These are phyloP conservation scores for Pythium biforme DNA, from an alignment of 352 stramenopile species.

Conservation along the genomic window DNA sequence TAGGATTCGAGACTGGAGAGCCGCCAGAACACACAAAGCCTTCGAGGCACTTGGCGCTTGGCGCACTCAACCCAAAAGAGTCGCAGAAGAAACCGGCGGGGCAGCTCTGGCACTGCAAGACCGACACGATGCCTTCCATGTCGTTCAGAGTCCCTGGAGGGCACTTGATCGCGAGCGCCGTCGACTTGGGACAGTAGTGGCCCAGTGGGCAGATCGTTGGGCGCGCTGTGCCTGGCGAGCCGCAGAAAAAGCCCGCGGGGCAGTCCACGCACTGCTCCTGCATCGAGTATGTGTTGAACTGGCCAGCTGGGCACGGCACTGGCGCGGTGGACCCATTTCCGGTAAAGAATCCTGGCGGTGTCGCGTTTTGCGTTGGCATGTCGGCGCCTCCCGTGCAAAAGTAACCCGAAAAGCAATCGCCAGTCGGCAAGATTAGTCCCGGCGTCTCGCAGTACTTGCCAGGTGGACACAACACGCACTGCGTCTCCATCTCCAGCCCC, in stretches of 20 bases:
- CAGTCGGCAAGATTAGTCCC: slow-evolving; percentile 65
- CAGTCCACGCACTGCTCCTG: slow-evolving; percentile 65
- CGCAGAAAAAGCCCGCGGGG: slow-evolving; percentile 71
- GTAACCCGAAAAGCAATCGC: slow-evolving; percentile 72
- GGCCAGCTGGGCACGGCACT: slow-evolving; percentile 49
- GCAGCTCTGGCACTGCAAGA: slow-evolving; percentile 80
- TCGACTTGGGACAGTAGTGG: slow-evolving; percentile 65
- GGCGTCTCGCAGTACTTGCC: slow-evolving; percentile 78
- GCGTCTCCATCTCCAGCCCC: slow-evolving; percentile 53
- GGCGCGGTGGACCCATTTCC: slow-evolving; percentile 41
- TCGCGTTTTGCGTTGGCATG: slow-evolving; percentile 53
- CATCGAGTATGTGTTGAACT: slow-evolving; percentile 59
- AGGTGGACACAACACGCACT: slow-evolving; percentile 81
- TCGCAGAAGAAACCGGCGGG: slow-evolving; percentile 87
- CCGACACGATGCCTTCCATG: slow-evolving; percentile 54
- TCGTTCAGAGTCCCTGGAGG: slow-evolving; percentile 55
- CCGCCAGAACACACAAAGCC: slow-evolving; percentile 58
- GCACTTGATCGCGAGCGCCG: slow-evolving; percentile 60
- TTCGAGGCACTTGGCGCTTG: slow-evolving; percentile 58
- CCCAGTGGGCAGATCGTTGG: slow-evolving; percentile 55
- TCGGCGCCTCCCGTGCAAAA: slow-evolving; percentile 67
- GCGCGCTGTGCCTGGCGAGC: slow-evolving; percentile 44
- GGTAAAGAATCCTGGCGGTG: slow-evolving; percentile 53
- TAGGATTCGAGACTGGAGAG: slow-evolving; percentile 60
- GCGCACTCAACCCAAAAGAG: slow-evolving; percentile 55